Conservation (phyloP, 768 basidiomycete species). For the Phanerochaete sordida region DNA sequence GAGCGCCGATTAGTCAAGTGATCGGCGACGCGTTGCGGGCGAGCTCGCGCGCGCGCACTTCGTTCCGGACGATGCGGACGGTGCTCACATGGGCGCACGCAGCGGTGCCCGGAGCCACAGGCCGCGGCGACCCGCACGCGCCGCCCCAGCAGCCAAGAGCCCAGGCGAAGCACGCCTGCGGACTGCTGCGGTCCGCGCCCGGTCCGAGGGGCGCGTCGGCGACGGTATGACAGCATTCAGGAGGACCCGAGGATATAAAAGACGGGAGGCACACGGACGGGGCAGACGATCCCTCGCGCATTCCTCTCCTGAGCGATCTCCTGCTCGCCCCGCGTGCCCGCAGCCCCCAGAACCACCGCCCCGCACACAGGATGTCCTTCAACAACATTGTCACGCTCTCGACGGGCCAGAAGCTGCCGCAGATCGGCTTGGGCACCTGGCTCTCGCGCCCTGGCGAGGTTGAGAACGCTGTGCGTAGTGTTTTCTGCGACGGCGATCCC, state of each 20-base stretch:
- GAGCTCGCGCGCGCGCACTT: neutral
- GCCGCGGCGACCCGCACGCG: too few relatives aligned
- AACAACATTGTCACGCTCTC: conserved; percentile 36
- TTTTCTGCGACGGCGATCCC: neutral
- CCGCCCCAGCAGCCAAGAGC: too few relatives aligned
- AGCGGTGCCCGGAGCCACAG: neutral
- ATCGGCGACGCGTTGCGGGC: neutral
- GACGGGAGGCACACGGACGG: neutral
- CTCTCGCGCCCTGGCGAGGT: conserved; percentile 73
- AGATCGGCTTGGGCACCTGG: conserved; percentile 85
- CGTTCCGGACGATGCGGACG: neutral
- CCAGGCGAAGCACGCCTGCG: too few relatives aligned
- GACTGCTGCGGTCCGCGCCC: conserved; percentile 6
- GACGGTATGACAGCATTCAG: neutral
- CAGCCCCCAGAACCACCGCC: too few relatives aligned
- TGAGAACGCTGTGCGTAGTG: conserved; percentile 55
- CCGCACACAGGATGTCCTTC: conserved; percentile 36
- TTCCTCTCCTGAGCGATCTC: neutral
- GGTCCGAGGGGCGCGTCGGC: neutral
- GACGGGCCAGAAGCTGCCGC: conserved; percentile 56
- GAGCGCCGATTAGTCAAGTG: neutral
- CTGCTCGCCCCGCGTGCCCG: neutral
- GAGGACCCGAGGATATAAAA: neutral
- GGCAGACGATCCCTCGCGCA: neutral
- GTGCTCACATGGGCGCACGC: neutral